phyloP scores from a whole-genome alignment of 176 grass and related monocot species.

The Oryza punctata region DNA sequence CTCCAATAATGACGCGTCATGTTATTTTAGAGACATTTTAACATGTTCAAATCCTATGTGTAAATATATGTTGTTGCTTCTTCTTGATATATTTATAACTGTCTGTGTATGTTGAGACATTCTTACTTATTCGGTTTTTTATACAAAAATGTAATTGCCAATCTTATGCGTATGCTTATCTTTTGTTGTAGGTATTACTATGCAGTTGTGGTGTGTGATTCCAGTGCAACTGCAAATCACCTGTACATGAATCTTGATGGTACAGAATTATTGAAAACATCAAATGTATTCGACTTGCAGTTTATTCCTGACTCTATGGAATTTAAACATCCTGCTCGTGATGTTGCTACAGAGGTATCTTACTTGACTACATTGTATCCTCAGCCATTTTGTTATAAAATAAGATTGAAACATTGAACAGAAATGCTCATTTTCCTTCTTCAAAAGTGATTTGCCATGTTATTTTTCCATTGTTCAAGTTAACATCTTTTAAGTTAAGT shows the following conservation, averaged over 20 bases:
- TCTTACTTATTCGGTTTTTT: not conserved
- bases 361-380: conserved; percentile 24
- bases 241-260: conserved; percentile 81
- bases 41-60: conserved; percentile 11
- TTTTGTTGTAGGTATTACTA: conserved; percentile 78
- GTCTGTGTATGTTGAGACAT: not conserved
- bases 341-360: conserved; percentile 73
- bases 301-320: conserved; percentile 83
- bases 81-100: not conserved
- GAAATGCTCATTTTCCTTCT: not conserved
- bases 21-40: not conserved
- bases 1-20: not conserved
- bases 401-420: not conserved
- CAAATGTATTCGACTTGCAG: conserved; percentile 83
- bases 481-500: conserved; percentile 1
- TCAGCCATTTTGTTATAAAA: not conserved
- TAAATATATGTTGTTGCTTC: conserved; percentile 10
- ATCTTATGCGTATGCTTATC: not conserved
- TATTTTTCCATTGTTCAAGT: not conserved
- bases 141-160: conserved; percentile 1
- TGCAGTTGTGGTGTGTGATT: conserved; percentile 88
- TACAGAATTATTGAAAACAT: conserved; percentile 77
- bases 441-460: not conserved
- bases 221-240: conserved; percentile 80
- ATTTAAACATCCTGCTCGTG: conserved; percentile 68